phyloP scores from a whole-genome alignment of 1,284 basidiomycete genomes.

The Spongispora temasekensis region DNA sequence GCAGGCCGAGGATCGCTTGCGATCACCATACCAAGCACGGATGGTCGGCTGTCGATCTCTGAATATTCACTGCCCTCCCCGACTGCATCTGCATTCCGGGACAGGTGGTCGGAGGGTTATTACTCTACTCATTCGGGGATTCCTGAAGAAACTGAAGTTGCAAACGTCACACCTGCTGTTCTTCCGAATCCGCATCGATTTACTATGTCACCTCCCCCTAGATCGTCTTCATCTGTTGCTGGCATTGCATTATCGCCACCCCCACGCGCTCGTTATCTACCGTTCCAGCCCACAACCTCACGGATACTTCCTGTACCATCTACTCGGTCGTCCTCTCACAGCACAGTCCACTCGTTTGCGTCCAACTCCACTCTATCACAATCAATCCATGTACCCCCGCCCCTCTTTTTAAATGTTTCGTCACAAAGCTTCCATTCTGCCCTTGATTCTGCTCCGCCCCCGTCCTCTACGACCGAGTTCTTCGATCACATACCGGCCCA shows the following conservation, averaged over 20 bases:
- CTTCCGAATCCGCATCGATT: conserved; percentile 38
- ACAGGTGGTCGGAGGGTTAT: conserved; percentile 39
- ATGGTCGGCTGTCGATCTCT: conserved; percentile 50
- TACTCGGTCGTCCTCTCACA: conserved; percentile 29
- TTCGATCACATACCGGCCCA: conserved; percentile 72
- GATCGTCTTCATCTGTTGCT: conserved; percentile 46
- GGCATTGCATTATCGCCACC: conserved; percentile 50
- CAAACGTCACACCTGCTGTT: conserved; percentile 12
- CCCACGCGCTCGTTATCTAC: conserved; percentile 44
- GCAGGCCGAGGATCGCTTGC: conserved; percentile 38
- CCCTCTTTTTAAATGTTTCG: conserved; percentile 40
- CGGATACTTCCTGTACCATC: conserved; percentile 21
- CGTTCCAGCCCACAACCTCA: conserved; percentile 20
- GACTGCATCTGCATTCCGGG: conserved; percentile 70
- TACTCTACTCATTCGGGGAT: conserved; percentile 29
- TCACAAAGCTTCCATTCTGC: conserved; percentile 40
- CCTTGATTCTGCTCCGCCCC: conserved; percentile 55
- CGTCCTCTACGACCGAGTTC: conserved; percentile 64
- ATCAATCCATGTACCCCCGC: conserved; percentile 25
- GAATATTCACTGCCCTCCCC: conserved; percentile 63
- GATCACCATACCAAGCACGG: conserved; percentile 31
- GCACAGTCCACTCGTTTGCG: conserved; percentile 32
- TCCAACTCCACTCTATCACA: conserved; percentile 32
- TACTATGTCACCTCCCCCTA: conserved; percentile 52
- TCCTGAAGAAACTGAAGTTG: conserved; percentile 10